Base-by-base conservation (phyloP, 305 asterid species). In the Striga hermonthica region DNA sequence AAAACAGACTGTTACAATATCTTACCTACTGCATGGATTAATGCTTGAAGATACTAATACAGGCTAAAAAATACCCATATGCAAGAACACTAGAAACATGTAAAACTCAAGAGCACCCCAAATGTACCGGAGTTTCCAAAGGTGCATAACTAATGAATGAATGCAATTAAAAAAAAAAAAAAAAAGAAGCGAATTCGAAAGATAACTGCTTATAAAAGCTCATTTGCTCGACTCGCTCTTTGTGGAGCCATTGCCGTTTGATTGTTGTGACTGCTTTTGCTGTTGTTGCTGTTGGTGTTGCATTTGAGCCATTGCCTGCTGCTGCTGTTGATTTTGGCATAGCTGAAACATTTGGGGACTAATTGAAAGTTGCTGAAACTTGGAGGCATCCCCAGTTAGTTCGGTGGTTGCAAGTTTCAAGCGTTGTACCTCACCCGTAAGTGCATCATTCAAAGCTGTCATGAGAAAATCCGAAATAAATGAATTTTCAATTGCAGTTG, bases 391-490 rank as follows among this genome's bases (percentile, higher is more conserved):
- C 35, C 86, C 83, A 38, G 56, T 78, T 22, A 83, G 68, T 59
- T 85, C 97, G 7, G 85, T 67, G 16, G 92, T 80, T 41, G 89
- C 83, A 14, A 86, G 63, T 80, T 92, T 92, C 83, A 90, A 67
- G 35, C 96, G 95, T 72, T 90, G 95, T 66, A 90, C 95, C 77
- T 90, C 99, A 0, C 76, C 84, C 9, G 84, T 83, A 69, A 90
- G 72, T 9, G 97, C 92, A 72, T 93, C 96, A 31, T 87, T 86
- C 43, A 90, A 80, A 39, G 96, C 99, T 90, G 93, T 72, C 67
- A 62, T 34, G 38, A 37, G 39, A 69, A 68, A 22, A 22, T 22
- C 31, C 31, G 31, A 22, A 22, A 22, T 22, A 22, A 22, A 2
- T 22, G 31, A 22, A 1, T 22, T 22, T 22, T 22, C 31, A 22